Evolutionary conservation across 2,329 filamentous ascomycete genomes (phyloP).

Genomic region (Gnomoniopsis sp.): DNA sequence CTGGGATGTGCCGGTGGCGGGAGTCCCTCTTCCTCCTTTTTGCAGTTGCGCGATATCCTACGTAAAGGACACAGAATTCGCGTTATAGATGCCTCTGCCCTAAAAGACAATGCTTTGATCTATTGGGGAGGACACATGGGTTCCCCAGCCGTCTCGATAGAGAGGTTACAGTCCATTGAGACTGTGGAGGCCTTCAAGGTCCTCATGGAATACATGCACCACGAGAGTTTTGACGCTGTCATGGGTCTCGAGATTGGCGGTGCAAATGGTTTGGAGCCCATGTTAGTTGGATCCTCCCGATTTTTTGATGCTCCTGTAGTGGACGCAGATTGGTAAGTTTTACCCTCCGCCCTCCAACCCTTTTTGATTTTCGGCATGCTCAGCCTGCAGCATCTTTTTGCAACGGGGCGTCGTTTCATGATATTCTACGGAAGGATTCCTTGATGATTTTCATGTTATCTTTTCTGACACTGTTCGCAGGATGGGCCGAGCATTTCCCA

Average conservation of each 20-base stretch:
- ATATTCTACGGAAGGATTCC: no score
- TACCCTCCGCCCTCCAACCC: no score
- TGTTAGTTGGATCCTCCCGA: constrained; percentile 33
- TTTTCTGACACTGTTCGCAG: no score
- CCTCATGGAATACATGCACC: constrained; percentile 30
- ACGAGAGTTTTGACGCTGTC: constrained; percentile 31
- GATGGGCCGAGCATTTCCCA: constrained; percentile 28
- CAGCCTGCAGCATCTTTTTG: no score
- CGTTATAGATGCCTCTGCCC: constrained; percentile 35
- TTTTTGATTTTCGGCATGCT: no score
- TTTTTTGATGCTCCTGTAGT: constrained; percentile 33
- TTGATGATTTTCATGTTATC: no score
- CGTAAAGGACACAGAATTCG: constrained; percentile 35
- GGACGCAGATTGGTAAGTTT: constrained; percentile 26
- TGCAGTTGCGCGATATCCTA: constrained; percentile 37
- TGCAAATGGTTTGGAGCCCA: constrained; percentile 44
- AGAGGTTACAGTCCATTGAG: constrained; percentile 39
- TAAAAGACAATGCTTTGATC: constrained; percentile 40
- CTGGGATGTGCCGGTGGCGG: constrained; percentile 46
- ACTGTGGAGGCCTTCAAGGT: constrained; percentile 33
- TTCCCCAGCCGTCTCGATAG: constrained; percentile 39
- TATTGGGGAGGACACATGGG: constrained; percentile 42
- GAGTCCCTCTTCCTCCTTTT: constrained; percentile 32
- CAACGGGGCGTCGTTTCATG: no score
- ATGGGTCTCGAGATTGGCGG: constrained; percentile 54